Evolutionary conservation across 208 protist species (phyloP), one percentile per base, ranked within the genome.

Genomic region (Acanthamoeba castellanii): DNA sequence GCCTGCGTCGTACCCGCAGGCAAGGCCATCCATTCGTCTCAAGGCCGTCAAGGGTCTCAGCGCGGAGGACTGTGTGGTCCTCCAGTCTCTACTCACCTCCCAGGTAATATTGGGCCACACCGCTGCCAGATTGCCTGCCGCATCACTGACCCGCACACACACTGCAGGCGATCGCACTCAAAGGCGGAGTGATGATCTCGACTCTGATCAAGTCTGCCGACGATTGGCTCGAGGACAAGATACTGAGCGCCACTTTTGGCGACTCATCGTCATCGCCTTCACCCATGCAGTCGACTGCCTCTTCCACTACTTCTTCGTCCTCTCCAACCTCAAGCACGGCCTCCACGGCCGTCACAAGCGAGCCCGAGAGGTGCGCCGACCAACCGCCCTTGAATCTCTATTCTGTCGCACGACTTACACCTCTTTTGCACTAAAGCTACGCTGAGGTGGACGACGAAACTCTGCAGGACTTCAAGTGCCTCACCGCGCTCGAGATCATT

Each of bases 381-480:
- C 8, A 1, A 11, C 9, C 1, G 64, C n/a, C 0, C 22, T 16
- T 32, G n/a, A 27, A 0, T 16, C 64, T 70, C 18, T 70, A 27
- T 55, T 11, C 50, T 8, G 50, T 55, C 18, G 11, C 22, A 8
- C 22, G 27, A 70, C n/a, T 27, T 32, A 9, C 18, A 89, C n/a
- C 7, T 66, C 27, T 9, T 25, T 18, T 61, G 9, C 13, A 1
- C 6, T 57, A 2, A 0, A 68, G 82, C 25, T 89, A 66, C 16
- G 82, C 57, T 20, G 55, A 66, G 6, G 47, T 66, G 45, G 45
- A 57, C 47, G 22, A 89, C 14, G 50, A 89, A 27, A 7, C 22
- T 0, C 14, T 89, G 25, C 45, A 89, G 55, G 82, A 89, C 82
- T 89, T 68, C 82, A 66, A 89, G 55, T 89, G 82, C 27, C 22